These are phyloP conservation scores for Chytriomyces hyalinus DNA, from an alignment of 192 early-diverging fungal genomes.

Conservation along the genomic window DNA sequence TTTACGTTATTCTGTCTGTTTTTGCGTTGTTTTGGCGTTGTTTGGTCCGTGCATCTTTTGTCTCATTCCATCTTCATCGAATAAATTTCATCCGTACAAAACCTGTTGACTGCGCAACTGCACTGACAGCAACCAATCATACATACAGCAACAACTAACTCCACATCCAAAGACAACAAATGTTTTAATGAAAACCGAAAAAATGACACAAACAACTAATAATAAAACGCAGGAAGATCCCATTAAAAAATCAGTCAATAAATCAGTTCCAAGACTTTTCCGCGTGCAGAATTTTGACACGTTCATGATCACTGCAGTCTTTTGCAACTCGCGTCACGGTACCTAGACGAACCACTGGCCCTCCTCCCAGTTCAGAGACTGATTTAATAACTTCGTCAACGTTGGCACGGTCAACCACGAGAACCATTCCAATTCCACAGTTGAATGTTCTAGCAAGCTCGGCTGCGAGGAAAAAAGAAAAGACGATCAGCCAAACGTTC, in stretches of 20 bases:
- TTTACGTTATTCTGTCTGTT: not conserved
- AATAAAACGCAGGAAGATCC: not conserved
- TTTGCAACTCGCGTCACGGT: conserved; percentile 4
- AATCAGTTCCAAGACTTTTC: conserved; percentile 21
- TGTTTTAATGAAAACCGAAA: no score
- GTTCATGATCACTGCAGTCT: conserved; percentile 24
- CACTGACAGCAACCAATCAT: no score
- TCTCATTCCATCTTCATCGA: no score
- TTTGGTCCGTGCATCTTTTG: no score
- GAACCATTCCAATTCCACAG: conserved; percentile 98
- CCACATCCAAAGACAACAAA: no score
- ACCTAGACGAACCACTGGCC: conserved; percentile 20
- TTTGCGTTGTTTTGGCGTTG: no score
- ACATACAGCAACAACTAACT: no score
- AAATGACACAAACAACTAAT: no score
- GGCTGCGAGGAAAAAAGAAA: conserved; percentile 46
- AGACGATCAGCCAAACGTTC: not conserved
- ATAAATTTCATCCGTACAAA: no score
- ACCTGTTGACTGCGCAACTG: no score
- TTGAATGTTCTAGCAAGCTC: conserved; percentile 99
- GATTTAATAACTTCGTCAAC: conserved; percentile 60
- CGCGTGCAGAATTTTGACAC: conserved; percentile 31
- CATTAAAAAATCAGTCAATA: not conserved
- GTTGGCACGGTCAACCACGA: conserved; percentile 75
- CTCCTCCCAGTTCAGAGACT: conserved; percentile 10